phyloP scores from a whole-genome alignment of 106 monocot genomes.

The Iris macrosiphon region DNA sequence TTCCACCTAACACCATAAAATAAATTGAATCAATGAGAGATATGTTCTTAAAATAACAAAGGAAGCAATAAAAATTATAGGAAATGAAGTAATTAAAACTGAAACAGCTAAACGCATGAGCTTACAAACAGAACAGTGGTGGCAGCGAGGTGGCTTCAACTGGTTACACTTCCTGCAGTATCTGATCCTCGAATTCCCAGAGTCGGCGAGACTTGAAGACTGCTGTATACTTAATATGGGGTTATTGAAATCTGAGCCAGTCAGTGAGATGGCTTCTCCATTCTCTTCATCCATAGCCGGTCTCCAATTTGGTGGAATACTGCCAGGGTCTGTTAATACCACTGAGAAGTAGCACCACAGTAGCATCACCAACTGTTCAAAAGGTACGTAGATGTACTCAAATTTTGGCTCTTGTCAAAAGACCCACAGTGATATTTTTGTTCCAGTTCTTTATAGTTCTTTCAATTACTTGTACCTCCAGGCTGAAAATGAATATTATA shows the following conservation, averaged over 20 bases:
- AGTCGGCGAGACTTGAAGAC: conserved; percentile 28
- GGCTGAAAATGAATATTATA: too few relatives aligned
- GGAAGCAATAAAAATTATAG: conserved; percentile 5
- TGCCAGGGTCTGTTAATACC: conserved; percentile 87
- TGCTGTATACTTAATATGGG: conserved; percentile 42
- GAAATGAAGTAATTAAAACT: too few relatives aligned
- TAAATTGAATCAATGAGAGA: neutral
- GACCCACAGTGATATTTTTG: too few relatives aligned
- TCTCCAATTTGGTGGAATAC: conserved; percentile 83
- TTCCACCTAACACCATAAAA: conserved; percentile 66
- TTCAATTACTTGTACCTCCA: too few relatives aligned
- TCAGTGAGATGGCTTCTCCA: conserved; percentile 61
- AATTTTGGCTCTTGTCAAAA: too few relatives aligned
- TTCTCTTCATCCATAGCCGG: conserved; percentile 70
- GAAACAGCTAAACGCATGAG: neutral
- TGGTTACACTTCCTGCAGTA: conserved; percentile 95
- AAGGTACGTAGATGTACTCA: too few relatives aligned
- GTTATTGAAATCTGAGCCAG: conserved; percentile 40
- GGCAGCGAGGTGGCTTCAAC: conserved; percentile 94
- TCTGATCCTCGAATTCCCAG: conserved; percentile 51
- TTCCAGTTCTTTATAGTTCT: too few relatives aligned
- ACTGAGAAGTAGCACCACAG: conserved; percentile 98
- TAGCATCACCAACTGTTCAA: conserved; percentile 74
- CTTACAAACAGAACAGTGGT: conserved; percentile 99
- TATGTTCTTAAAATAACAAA: neutral